A percentile compares a stretch with the other conserved stretches of the same genome.
phyloP scores from a whole-genome alignment of 805 yeast genomes.

The Kluyveromyces aestuarii region DNA sequence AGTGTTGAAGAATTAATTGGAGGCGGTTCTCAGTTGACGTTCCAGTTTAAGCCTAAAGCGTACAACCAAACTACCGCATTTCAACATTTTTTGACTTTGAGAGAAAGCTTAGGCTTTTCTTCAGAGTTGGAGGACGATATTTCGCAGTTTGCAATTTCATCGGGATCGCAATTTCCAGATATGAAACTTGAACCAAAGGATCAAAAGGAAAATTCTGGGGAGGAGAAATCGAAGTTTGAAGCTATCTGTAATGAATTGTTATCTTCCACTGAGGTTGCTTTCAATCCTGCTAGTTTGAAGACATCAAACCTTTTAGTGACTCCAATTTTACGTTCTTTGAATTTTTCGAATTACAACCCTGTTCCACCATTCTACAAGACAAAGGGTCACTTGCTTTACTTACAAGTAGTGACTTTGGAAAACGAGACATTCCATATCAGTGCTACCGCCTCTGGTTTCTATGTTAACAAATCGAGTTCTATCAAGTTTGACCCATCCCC shows the following conservation, averaged over 20 bases:
- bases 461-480: constrained; percentile 58
- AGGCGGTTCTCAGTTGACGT: constrained; percentile 9
- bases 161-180: constrained; percentile 22
- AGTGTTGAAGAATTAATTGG: constrained; percentile 10
- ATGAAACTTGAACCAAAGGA: constrained; percentile 15
- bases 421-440: constrained; percentile 73
- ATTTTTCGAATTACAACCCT: constrained; percentile 79
- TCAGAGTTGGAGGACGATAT: constrained; percentile 25
- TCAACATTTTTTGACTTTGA: constrained; percentile 23
- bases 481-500: constrained; percentile 61
- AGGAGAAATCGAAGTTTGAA: constrained; percentile 22
- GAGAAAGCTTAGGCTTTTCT: constrained; percentile 27
- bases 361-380: constrained; percentile 52
- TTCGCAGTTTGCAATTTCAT: constrained; percentile 26
- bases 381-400: constrained; percentile 77
- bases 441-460: constrained; percentile 72
- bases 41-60: constrained; percentile 17
- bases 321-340: constrained; percentile 47
- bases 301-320: constrained; percentile 18
- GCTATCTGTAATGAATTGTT: constrained; percentile 13
- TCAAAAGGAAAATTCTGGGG: constrained; percentile 21
- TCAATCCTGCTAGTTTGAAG: constrained; percentile 5
- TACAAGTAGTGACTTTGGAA: constrained; percentile 70
- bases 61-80: constrained; percentile 25
- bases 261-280: constrained; percentile 8